Percentiles rank a stretch among this genome's conserved stretches.
Evolutionary conservation across 495 filamentous ascomycete genomes (phyloP).

Genomic region (Thermothielavioides terrestris): DNA sequence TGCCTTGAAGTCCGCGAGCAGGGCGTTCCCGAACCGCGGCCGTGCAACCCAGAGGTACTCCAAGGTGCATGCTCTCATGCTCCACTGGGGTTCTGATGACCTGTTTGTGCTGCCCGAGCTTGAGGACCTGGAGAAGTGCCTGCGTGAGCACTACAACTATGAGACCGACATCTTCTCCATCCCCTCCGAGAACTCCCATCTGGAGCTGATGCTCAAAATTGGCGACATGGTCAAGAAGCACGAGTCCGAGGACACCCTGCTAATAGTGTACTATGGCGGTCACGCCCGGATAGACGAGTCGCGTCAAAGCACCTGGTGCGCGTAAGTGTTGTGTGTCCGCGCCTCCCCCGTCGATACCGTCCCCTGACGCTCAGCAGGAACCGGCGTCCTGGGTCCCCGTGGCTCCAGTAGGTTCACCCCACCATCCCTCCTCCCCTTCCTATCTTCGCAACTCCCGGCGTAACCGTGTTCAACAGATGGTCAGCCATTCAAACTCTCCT

Average conservation of each 20-base stretch:
- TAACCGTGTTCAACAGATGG: slow-evolving; percentile 27
- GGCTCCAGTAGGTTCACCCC: slow-evolving; percentile 28
- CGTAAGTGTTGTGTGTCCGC: slow-evolving; percentile 22
- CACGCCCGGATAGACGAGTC: slow-evolving; percentile 45
- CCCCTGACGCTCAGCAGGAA: slow-evolving; percentile 13
- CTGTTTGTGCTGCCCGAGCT: slow-evolving; percentile 45
- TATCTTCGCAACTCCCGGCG: not conserved
- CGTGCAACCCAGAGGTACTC: slow-evolving; percentile 38
- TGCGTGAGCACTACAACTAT: slow-evolving; percentile 42
- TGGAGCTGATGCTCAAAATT: slow-evolving; percentile 41
- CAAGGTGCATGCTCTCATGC: slow-evolving; percentile 43
- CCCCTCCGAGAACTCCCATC: slow-evolving; percentile 42
- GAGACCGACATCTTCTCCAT: slow-evolving; percentile 43
- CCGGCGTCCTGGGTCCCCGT: slow-evolving; percentile 34
- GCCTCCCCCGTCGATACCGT: not conserved
- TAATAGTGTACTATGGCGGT: slow-evolving; percentile 48
- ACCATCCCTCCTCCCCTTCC: not conserved
- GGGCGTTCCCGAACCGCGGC: slow-evolving; percentile 42
- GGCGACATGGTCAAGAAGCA: slow-evolving; percentile 43
- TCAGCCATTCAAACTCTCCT: slow-evolving; percentile 47
- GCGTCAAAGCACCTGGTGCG: slow-evolving; percentile 46
- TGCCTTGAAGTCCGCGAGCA: slow-evolving; percentile 35
- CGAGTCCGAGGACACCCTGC: slow-evolving; percentile 39
- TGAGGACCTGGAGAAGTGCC: slow-evolving; percentile 40
- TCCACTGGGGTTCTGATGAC: slow-evolving; percentile 50